Evolutionary conservation across 371 early-diverging fungal genomes (phyloP).

Genomic region (Rhizopus sp.): DNA sequence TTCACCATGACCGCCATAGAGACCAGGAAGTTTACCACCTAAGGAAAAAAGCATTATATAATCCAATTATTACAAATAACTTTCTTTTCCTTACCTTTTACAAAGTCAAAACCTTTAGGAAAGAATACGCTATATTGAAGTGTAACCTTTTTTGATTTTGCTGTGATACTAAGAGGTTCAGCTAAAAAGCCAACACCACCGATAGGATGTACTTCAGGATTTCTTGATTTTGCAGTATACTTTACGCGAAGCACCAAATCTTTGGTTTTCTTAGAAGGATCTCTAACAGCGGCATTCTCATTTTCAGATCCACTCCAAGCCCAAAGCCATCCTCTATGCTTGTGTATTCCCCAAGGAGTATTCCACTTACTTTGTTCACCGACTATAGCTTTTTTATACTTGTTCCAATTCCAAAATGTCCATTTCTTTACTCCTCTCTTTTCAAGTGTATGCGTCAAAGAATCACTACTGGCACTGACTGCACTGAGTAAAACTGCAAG

Average conservation of each 20-base stretch:
- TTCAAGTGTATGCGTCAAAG: background rate
- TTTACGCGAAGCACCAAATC: slow-evolving; percentile 33
- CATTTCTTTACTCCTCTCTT: slow-evolving; percentile 7
- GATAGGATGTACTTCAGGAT: slow-evolving; percentile 36
- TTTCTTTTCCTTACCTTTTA: slow-evolving; percentile 36
- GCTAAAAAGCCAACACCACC: slow-evolving; percentile 60
- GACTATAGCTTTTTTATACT: slow-evolving; percentile 13
- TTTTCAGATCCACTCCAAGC: slow-evolving; percentile 22
- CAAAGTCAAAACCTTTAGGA: slow-evolving; percentile 49
- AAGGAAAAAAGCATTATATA: background rate
- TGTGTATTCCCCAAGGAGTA: slow-evolving; percentile 24
- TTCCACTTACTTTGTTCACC: slow-evolving; percentile 13
- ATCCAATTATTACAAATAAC: background rate
- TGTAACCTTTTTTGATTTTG: slow-evolving; percentile 23
- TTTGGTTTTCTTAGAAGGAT: slow-evolving; percentile 31
- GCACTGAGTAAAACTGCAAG: background rate
- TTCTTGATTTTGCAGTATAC: slow-evolving; percentile 46
- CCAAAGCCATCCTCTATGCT: slow-evolving; percentile 28
- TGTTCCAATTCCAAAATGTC: slow-evolving; percentile 27
- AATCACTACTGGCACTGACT: background rate
- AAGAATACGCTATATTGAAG: slow-evolving; percentile 51
- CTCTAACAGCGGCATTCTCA: slow-evolving; percentile 28
- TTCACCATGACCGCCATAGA: slow-evolving; percentile 47
- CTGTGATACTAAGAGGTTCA: slow-evolving; percentile 38
- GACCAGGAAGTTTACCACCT: slow-evolving; percentile 55